Base-by-base conservation (phyloP, 2,329 filamentous ascomycete species). In the Colletotrichum sansevieriae region DNA sequence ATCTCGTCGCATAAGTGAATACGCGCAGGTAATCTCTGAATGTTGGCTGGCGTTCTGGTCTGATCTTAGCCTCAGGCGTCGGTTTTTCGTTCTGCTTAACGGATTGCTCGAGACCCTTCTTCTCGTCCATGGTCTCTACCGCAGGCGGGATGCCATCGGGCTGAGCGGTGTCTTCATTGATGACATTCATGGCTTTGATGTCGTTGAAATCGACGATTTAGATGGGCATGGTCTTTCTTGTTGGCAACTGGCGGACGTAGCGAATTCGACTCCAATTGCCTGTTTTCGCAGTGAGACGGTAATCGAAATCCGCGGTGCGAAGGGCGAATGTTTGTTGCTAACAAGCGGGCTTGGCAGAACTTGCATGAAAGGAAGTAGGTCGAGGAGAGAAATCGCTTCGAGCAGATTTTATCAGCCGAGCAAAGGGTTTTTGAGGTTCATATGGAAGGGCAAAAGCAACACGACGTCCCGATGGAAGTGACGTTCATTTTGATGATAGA, bases 1-100 rank as follows among this genome's bases (percentile, higher is more conserved):
- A 84, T 73, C 78, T 80, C n/a, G 78, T 84, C 18, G 84, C 85
- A 78, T 88, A 88, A 18, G 76, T 76, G 72, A 88, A 88, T 47
- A 88, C 78, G 64, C 86, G 81, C 46, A 83, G 54, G 72, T 85
- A 87, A 74, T 87, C 85, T 12, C 77, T 75, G 60, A 84, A 76
- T 2, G 69, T 74, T 0, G 84, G 83, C 64, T 84, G 81, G 63
- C 84, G 78, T 73, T 85, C 81, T 5, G 83, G 81, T 9, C 77
- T 79, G 3, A 73, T 62, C 68, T 82, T 81, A 59, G 75, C 73
- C 63, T 81, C 76, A 4, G 70, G 66, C 2, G 74, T 74, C 33
- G 75, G 66, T 58, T 78, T 74, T 15, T 82, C 76, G 68, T 76
- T 58, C 11, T 64, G 49, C 5, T 54, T 58, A 2, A 10, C 20